Conservation (phyloP, 495 filamentous ascomycete species). For the Lasiosphaeria miniovina region DNA sequence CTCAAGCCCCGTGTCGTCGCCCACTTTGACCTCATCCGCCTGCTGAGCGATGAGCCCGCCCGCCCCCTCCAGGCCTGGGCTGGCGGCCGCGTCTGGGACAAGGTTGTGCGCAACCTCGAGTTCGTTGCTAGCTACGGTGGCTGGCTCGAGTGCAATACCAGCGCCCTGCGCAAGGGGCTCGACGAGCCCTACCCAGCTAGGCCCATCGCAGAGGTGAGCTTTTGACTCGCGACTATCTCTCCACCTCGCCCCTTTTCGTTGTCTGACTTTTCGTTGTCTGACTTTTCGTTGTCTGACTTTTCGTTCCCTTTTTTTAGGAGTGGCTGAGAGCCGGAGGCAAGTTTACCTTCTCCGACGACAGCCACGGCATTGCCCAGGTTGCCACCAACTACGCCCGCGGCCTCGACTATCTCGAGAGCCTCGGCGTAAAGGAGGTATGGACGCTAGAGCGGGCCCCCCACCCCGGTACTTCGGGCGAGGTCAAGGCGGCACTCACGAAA, state of each 20-base stretch:
- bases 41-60: conserved; percentile 68
- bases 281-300: too few species aligned
- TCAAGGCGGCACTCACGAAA: conserved; percentile 32
- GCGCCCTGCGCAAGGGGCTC: conserved; percentile 84
- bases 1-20: conserved; percentile 78
- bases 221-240: neutral
- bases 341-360: conserved; percentile 89
- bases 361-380: conserved; percentile 79
- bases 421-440: conserved; percentile 50
- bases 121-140: conserved; percentile 70
- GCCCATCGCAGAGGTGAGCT: conserved; percentile 71
- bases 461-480: conserved; percentile 7
- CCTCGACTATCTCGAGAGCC: conserved; percentile 51
- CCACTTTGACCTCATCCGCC: conserved; percentile 87
- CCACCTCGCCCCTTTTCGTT: too few species aligned
- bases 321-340: conserved; percentile 61
- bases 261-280: neutral
- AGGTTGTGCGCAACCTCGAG: conserved; percentile 68
- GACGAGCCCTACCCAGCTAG: conserved; percentile 81
- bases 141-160: conserved; percentile 83
- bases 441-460: conserved; percentile 37
- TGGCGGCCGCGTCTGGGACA: conserved; percentile 63
- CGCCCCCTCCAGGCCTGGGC: conserved; percentile 48
- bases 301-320: conserved; percentile 16
- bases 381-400: conserved; percentile 53